Conservation (phyloP, 495 filamentous ascomycete species). For the Penicillium paradoxum region DNA sequence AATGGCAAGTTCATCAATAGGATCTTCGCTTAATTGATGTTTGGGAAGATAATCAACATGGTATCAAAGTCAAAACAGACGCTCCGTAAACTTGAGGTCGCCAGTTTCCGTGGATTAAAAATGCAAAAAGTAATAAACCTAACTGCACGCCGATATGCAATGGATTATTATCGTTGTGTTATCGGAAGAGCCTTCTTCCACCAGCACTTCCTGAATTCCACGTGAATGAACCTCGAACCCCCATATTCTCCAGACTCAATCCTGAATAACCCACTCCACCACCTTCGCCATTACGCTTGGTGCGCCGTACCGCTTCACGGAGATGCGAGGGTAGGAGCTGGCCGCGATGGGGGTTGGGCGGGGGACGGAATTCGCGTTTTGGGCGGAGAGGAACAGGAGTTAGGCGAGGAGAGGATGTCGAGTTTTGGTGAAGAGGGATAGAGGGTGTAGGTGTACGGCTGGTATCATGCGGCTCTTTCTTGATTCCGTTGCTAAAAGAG, state of each 20-base stretch:
- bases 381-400: no score
- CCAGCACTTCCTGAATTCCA: slow-evolving; percentile 46
- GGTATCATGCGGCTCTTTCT: slow-evolving; percentile 22
- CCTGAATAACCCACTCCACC: slow-evolving; percentile 71
- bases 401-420: slow-evolving; percentile 10
- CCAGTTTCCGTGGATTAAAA: not conserved
- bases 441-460: slow-evolving; percentile 14
- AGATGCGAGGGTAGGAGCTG: slow-evolving; percentile 79
- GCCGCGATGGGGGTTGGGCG: slow-evolving; percentile 52
- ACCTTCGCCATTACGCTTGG: slow-evolving; percentile 57
- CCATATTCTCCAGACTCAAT: slow-evolving; percentile 63
- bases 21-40: slow-evolving; percentile 1
- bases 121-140: slow-evolving; percentile 1
- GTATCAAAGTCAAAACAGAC: slow-evolving; percentile 4
- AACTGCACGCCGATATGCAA: slow-evolving; percentile 8
- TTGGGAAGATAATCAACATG: not conserved
- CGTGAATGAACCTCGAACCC: slow-evolving; percentile 57
- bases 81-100: not conserved
- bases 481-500: slow-evolving; percentile 17
- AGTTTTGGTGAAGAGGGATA: slow-evolving; percentile 2
- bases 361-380: slow-evolving; percentile 26
- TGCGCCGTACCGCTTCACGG: slow-evolving; percentile 69
- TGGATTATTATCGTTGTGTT: not conserved
- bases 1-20: not conserved
- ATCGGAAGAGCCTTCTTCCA: slow-evolving; percentile 62